Conservation (phyloP, 108 stramenopile species). For the Skeletonema grethae region DNA sequence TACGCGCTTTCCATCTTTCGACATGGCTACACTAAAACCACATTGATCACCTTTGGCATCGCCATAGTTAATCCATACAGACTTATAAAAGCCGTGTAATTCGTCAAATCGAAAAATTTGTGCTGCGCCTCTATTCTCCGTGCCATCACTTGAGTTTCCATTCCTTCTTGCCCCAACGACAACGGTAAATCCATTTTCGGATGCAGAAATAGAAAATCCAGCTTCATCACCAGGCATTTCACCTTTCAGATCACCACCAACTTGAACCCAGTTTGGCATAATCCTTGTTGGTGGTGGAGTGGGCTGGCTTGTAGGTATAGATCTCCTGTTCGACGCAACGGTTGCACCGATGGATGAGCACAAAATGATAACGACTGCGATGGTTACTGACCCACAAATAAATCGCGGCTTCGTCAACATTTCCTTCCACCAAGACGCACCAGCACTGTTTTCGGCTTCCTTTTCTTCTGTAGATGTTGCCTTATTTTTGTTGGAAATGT, state of each 20-base stretch:
- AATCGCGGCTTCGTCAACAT: neutral
- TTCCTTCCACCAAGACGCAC: neutral
- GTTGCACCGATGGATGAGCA: neutral
- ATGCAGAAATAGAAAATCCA: constrained; percentile 48
- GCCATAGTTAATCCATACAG: constrained; percentile 31
- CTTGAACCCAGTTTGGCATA: constrained; percentile 14
- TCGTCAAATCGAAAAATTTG: constrained; percentile 37
- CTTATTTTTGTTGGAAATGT: neutral
- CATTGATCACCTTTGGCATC: constrained; percentile 50
- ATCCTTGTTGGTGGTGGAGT: neutral
- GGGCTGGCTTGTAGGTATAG: neutral
- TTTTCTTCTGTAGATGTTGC: neutral
- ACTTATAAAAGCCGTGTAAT: constrained; percentile 15
- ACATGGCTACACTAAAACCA: constrained; percentile 52
- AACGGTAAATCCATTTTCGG: constrained; percentile 35
- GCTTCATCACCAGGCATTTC: constrained; percentile 36
- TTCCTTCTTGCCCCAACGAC: constrained; percentile 41
- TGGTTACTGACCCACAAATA: neutral
- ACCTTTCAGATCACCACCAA: constrained; percentile 44
- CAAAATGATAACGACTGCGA: neutral
- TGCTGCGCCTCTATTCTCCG: constrained; percentile 44
- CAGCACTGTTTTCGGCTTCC: neutral
- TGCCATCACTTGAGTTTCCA: constrained; percentile 14
- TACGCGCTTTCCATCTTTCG: constrained; percentile 39
- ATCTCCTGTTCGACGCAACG: neutral